These are phyloP conservation scores for Amanita exitialis DNA, from an alignment of 768 basidiomycete species.

Conservation along the genomic window DNA sequence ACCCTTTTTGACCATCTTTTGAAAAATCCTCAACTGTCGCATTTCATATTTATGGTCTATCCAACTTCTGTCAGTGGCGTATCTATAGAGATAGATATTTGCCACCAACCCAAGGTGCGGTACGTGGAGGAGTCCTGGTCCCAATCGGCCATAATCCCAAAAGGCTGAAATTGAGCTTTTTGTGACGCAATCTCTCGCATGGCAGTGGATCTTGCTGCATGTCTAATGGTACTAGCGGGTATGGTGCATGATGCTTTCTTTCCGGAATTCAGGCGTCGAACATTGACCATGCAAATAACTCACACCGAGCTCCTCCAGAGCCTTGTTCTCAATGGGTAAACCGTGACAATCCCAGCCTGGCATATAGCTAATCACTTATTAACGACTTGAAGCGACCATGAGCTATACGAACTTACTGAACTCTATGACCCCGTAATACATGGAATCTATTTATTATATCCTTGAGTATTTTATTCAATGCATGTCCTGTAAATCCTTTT, in stretches of 20 bases:
- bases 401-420: constrained; percentile 50
- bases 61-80: background rate
- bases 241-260: constrained; percentile 50
- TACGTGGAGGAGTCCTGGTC: constrained; percentile 52
- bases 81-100: background rate
- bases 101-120: constrained; percentile 63
- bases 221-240: constrained; percentile 52
- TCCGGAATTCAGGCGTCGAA: background rate
- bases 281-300: constrained; percentile 10
- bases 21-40: constrained; percentile 77
- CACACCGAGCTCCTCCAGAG: constrained; percentile 68
- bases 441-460: constrained; percentile 92
- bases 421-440: constrained; percentile 62
- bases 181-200: constrained; percentile 66
- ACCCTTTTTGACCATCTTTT: constrained; percentile 84
- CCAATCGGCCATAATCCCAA: constrained; percentile 95
- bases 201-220: constrained; percentile 64
- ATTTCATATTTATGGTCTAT: constrained; percentile 84
- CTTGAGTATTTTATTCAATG: constrained; percentile 92
- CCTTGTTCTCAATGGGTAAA: constrained; percentile 93
- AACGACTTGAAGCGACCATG: background rate
- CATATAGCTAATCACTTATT: constrained; percentile 50
- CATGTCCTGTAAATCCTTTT: constrained; percentile 56
- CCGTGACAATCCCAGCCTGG: constrained; percentile 99
- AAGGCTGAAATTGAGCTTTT: constrained; percentile 64